Conservation (phyloP, 2,329 filamentous ascomycete genomes). For the Xylaria sp. region DNA sequence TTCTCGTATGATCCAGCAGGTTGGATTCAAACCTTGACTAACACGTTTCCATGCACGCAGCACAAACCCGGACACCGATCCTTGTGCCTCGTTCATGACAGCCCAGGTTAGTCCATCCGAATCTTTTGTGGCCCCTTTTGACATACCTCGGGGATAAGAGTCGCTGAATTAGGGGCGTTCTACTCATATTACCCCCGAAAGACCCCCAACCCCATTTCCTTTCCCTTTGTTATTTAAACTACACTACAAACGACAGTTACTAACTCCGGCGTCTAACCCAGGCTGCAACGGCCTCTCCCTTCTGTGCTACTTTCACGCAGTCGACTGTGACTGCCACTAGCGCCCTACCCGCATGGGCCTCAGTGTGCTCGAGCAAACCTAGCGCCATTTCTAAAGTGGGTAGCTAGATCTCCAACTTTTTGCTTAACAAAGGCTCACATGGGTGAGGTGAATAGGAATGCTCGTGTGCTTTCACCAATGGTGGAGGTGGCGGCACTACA, state of each 20-base stretch:
- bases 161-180: neutral
- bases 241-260: neutral
- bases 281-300: constrained; percentile 48
- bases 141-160: neutral
- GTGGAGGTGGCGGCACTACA: constrained; percentile 37
- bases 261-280: neutral
- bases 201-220: neutral
- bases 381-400: constrained; percentile 45
- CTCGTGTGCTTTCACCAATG: constrained; percentile 46
- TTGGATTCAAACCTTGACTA: neutral
- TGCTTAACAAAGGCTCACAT: constrained; percentile 9
- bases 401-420: neutral
- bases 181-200: neutral
- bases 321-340: constrained; percentile 45
- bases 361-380: constrained; percentile 46
- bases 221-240: neutral
- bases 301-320: constrained; percentile 51
- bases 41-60: neutral
- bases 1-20: neutral
- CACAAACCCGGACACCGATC: constrained; percentile 44
- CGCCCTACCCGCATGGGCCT: constrained; percentile 43
- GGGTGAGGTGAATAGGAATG: constrained; percentile 40
- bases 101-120: constrained; percentile 34
- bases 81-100: constrained; percentile 51
- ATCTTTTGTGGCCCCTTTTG: neutral